Conservation (phyloP, 139 green algal species). For the Gonium pectorale region DNA sequence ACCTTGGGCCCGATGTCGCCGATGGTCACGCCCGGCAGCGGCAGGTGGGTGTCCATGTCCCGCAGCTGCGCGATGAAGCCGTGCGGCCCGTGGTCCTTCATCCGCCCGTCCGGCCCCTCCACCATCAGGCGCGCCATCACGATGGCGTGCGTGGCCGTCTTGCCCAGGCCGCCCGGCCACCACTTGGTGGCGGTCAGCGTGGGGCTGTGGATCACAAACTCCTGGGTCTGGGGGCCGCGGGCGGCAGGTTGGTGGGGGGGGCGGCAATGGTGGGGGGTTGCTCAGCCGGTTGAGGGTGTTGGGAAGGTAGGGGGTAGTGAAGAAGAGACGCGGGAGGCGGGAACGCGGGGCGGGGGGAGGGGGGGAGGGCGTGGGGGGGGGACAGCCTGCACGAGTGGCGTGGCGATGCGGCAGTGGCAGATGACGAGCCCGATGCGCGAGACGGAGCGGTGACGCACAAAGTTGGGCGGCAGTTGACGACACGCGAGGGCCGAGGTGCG, state of each 20-base stretch:
- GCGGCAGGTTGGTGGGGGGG: neutral
- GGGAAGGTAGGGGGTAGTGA: too few relatives aligned
- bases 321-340: too few relatives aligned
- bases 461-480: too few relatives aligned
- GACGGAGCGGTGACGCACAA: too few relatives aligned
- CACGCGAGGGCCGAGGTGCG: too few relatives aligned
- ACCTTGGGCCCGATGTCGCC: conserved; percentile 97
- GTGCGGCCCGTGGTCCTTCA: conserved; percentile 85
- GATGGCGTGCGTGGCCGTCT: conserved; percentile 92
- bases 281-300: too few relatives aligned
- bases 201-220: conserved; percentile 96
- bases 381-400: too few relatives aligned
- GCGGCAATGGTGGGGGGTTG: too few relatives aligned
- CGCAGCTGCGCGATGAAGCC: conserved; percentile 91
- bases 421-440: too few relatives aligned
- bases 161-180: conserved; percentile 93
- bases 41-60: conserved; percentile 81
- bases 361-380: too few relatives aligned
- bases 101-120: neutral
- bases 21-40: conserved; percentile 89
- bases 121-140: conserved; percentile 93
- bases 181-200: conserved; percentile 92
- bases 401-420: too few relatives aligned
- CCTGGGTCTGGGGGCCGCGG: conserved; percentile 46
- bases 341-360: too few relatives aligned